Conservation (phyloP, 352 stramenopile species). For the Phytophthora aleatoria region DNA sequence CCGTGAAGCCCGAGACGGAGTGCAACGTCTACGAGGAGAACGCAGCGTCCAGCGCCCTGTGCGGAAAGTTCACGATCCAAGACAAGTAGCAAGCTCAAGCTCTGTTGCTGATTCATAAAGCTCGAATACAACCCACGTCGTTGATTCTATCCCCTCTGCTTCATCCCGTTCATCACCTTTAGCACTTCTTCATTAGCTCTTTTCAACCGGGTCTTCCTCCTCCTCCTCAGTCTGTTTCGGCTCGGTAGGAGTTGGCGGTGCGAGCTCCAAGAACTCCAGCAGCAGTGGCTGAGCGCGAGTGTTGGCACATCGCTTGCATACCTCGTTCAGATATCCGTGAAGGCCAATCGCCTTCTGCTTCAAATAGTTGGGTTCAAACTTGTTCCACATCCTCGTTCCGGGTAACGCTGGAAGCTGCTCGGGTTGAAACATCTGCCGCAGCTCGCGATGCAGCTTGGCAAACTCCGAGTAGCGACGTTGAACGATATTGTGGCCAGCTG, state of each 20-base stretch:
- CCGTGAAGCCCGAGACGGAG: conserved; percentile 69
- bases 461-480: conserved; percentile 85
- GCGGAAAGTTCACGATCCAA: conserved; percentile 51
- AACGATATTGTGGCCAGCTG: conserved; percentile 66
- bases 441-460: conserved; percentile 67
- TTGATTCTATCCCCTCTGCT: conserved; percentile 23
- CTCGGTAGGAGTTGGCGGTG: conserved; percentile 20
- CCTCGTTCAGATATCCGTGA: conserved; percentile 71
- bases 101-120: conserved; percentile 11
- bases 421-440: conserved; percentile 79
- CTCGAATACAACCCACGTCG: conserved; percentile 16
- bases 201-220: conserved; percentile 10
- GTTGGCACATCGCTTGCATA: conserved; percentile 79
- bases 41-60: conserved; percentile 40
- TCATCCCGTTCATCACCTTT: background rate
- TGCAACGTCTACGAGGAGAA: conserved; percentile 63
- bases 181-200: background rate
- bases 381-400: conserved; percentile 82
- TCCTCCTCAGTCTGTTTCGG: conserved; percentile 12
- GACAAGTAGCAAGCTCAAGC: conserved; percentile 22
- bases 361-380: conserved; percentile 82
- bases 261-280: conserved; percentile 68
- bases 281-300: conserved; percentile 65
- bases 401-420: conserved; percentile 78
- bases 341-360: conserved; percentile 79